Conservation (phyloP, 2,329 filamentous ascomycete genomes). For the Xylaria sp. region DNA sequence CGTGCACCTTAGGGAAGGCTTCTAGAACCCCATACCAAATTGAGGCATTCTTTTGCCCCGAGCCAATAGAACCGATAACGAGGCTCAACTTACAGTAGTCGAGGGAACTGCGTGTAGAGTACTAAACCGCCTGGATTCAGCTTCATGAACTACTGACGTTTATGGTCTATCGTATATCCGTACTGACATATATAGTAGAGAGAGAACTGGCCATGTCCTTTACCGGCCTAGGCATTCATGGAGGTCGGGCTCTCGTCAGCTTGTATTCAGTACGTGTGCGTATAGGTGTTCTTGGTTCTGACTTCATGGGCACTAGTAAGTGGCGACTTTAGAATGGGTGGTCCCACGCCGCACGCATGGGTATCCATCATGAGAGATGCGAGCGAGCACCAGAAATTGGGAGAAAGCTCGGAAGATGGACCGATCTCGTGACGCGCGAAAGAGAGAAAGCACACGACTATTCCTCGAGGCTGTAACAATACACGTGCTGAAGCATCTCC, state of each 20-base stretch:
- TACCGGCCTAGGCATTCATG: neutral
- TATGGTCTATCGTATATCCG: neutral
- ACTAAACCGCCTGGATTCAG: neutral
- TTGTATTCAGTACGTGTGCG: too few relatives aligned
- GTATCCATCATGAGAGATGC: neutral
- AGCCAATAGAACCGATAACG: constrained; percentile 24
- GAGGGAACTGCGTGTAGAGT: neutral
- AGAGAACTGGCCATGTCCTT: neutral
- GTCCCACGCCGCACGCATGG: constrained; percentile 5
- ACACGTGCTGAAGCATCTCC: neutral
- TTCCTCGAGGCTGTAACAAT: constrained; percentile 2
- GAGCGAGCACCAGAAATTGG: neutral
- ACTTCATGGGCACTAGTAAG: neutral
- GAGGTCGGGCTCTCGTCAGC: neutral
- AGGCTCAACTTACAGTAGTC: constrained; percentile 25
- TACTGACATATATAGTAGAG: too few relatives aligned
- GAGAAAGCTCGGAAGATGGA: neutral
- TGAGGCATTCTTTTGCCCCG: neutral
- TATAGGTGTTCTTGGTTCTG: neutral
- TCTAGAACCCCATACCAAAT: constrained; percentile 21
- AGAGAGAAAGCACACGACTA: neutral
- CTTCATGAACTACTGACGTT: neutral
- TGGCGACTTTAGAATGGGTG: neutral
- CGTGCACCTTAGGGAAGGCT: constrained; percentile 11
- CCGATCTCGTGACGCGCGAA: neutral